phyloP scores from a whole-genome alignment of 129 eudicot genomes.

The Flaveria sonorensis region DNA sequence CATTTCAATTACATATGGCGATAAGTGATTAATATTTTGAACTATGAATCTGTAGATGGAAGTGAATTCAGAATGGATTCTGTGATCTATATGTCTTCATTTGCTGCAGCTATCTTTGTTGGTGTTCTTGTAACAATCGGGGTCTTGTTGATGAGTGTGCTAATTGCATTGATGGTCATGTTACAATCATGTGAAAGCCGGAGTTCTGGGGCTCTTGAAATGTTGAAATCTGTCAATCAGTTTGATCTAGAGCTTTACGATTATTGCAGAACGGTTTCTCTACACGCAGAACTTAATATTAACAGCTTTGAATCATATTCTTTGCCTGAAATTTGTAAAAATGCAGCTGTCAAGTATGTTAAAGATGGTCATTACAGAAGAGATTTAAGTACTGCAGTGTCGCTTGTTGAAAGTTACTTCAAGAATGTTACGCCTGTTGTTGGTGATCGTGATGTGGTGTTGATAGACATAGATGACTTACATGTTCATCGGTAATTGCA shows the following conservation, averaged over 20 bases:
- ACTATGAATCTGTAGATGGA: slow-evolving; percentile 45
- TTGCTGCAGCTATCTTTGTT: slow-evolving; percentile 53
- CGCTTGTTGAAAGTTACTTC: slow-evolving; percentile 41
- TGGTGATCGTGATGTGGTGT: slow-evolving; percentile 45
- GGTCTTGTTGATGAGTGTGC: slow-evolving; percentile 39
- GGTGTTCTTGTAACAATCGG: slow-evolving; percentile 49
- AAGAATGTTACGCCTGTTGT: slow-evolving; percentile 27
- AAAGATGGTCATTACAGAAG: slow-evolving; percentile 50
- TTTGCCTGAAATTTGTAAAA: slow-evolving; percentile 45
- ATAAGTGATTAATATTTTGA: not conserved
- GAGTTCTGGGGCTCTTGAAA: slow-evolving; percentile 42
- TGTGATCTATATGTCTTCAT: slow-evolving; percentile 57
- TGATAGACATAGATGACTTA: slow-evolving; percentile 57
- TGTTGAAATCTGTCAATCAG: slow-evolving; percentile 22
- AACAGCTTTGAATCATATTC: slow-evolving; percentile 37
- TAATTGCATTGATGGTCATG: slow-evolving; percentile 53
- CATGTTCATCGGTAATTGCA: slow-evolving; percentile 33
- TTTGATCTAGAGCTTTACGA: slow-evolving; percentile 16
- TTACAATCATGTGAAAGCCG: slow-evolving; percentile 48
- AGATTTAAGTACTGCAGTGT: slow-evolving; percentile 37
- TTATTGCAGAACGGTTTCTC: slow-evolving; percentile 40
- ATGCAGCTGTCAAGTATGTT: slow-evolving; percentile 36
- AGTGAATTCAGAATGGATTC: slow-evolving; percentile 41
- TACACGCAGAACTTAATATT: slow-evolving; percentile 50
- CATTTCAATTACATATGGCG: slow-evolving; percentile 9